Evolutionary conservation across 2,329 filamentous ascomycete genomes (phyloP).

Genomic region (Trichothecium roseum): DNA sequence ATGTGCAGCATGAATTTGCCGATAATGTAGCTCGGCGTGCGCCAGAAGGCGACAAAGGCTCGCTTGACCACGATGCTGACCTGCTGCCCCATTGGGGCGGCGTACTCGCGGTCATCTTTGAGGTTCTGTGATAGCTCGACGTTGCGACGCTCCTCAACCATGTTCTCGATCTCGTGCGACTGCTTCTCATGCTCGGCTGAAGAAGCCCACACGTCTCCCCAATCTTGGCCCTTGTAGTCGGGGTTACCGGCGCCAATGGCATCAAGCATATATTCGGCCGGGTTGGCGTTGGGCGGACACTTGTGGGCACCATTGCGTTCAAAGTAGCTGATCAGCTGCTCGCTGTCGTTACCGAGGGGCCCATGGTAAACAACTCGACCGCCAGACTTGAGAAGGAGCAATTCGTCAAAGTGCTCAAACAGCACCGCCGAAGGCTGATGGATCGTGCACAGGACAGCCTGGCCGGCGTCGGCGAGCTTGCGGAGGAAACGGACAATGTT

Average conservation of each 20-base stretch:
- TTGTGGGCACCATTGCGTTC: constrained; percentile 34
- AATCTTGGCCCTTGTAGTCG: constrained; percentile 49
- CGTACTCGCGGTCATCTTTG: constrained; percentile 49
- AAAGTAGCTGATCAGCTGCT: constrained; percentile 40
- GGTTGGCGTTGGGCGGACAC: constrained; percentile 38
- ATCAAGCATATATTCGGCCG: constrained; percentile 46
- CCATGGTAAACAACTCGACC: constrained; percentile 45
- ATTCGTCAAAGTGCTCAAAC: constrained; percentile 46
- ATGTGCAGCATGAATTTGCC: constrained; percentile 54
- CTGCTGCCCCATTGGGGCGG: constrained; percentile 47
- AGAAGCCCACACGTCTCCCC: constrained; percentile 49
- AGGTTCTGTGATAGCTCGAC: constrained; percentile 24
- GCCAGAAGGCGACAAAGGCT: constrained; percentile 53
- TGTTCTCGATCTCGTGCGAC: constrained; percentile 38
- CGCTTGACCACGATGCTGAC: constrained; percentile 43
- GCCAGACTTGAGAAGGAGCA: constrained; percentile 42
- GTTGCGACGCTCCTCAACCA: constrained; percentile 34
- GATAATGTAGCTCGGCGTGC: constrained; percentile 51
- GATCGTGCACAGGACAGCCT: constrained; percentile 50
- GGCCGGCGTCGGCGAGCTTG: constrained; percentile 48
- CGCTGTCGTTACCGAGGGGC: constrained; percentile 38
- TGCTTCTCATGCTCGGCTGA: constrained; percentile 37
- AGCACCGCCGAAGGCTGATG: constrained; percentile 47
- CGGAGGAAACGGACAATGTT: constrained; percentile 52
- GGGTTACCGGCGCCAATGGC: constrained; percentile 53